Evolutionary conservation across 345 rosid species (phyloP).

Genomic region (Gossypioides kirkii): DNA sequence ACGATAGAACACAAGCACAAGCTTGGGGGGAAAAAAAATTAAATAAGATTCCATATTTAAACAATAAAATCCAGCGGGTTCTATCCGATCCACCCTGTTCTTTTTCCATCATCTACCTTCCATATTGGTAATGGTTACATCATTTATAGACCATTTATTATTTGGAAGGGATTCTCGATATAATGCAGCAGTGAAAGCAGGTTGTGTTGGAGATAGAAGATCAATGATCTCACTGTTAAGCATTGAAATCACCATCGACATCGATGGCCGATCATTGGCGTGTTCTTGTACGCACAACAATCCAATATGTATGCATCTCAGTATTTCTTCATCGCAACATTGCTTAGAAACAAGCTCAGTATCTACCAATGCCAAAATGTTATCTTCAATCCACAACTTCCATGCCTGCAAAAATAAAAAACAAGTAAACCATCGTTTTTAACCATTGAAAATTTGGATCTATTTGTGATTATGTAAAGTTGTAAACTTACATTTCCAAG

Average conservation of each 20-base stretch:
- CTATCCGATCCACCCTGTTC: no score
- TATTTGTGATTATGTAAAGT: background rate
- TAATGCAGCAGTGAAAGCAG: no score
- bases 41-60: no score
- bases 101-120: background rate
- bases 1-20: no score
- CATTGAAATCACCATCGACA: background rate
- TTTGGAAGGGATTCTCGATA: background rate
- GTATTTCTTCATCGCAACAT: slow-evolving; percentile 4
- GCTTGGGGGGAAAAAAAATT: no score
- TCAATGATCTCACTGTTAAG: slow-evolving; percentile 13
- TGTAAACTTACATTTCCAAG: slow-evolving; percentile 29
- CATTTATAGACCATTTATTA: background rate
- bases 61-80: no score
- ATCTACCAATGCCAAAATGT: slow-evolving; percentile 10
- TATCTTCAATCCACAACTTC: slow-evolving; percentile 36
- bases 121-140: background rate
- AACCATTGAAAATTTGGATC: background rate
- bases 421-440: no score
- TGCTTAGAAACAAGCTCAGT: background rate
- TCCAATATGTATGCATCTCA: slow-evolving; percentile 16
- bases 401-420: slow-evolving; percentile 29
- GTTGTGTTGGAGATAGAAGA: slow-evolving; percentile 16
- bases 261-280: background rate
- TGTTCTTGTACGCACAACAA: slow-evolving; percentile 2